Conservation (phyloP, 805 yeast species). For the Myxozyma sirexii region DNA sequence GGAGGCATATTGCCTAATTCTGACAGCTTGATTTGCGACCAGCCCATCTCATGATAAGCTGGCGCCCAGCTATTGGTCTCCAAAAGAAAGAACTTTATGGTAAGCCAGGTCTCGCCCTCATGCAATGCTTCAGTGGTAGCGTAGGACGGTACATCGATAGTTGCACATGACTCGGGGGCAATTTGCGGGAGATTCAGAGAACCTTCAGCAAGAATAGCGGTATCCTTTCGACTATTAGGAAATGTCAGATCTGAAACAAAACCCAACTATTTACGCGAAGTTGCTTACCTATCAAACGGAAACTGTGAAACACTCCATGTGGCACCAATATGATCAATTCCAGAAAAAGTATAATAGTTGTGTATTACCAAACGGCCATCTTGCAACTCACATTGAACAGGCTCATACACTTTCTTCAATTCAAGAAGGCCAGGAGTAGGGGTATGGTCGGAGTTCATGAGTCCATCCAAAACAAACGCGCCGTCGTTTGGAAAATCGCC, state of each 20-base stretch:
- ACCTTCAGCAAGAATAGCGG: not conserved
- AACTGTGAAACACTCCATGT: slow-evolving; percentile 1
- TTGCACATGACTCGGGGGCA: not conserved
- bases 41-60: slow-evolving; percentile 39
- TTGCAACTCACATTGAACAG: slow-evolving; percentile 32
- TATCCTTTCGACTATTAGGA: not conserved
- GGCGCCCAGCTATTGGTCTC: slow-evolving; percentile 31
- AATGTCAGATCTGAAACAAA: not conserved
- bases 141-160: not conserved
- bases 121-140: not conserved
- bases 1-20: not conserved
- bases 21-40: not conserved
- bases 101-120: slow-evolving; percentile 14
- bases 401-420: slow-evolving; percentile 43
- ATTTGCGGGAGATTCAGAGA: slow-evolving; percentile 4
- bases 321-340: slow-evolving; percentile 27
- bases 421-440: slow-evolving; percentile 46
- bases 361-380: slow-evolving; percentile 42
- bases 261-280: not conserved
- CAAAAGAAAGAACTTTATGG: slow-evolving; percentile 28
- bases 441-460: slow-evolving; percentile 41
- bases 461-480: slow-evolving; percentile 47
- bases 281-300: slow-evolving; percentile 1
- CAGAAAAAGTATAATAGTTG: slow-evolving; percentile 36
- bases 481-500: slow-evolving; percentile 46